Base-by-base conservation (phyloP, 2,329 filamentous ascomycete species). In the Aspergillus sp. region DNA sequence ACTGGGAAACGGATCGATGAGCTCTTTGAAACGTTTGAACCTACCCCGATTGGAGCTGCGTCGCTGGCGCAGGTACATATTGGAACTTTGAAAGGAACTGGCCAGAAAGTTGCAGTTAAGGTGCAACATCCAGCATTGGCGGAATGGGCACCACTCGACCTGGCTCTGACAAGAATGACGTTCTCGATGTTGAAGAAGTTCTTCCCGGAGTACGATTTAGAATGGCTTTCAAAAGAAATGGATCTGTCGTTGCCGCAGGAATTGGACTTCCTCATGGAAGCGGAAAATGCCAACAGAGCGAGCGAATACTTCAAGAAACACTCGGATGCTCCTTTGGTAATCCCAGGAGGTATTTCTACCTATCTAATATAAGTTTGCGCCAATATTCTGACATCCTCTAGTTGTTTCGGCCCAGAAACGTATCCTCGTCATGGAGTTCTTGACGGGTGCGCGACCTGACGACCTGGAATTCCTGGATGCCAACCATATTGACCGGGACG, bases 141-240 rank as follows among this genome's bases (percentile, higher is more conserved):
- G 61, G 89, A 96, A 75, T 99, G 92, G 91, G 89, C 91, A 15
- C 89, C 87, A 24, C 81, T 99, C 11, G 95, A 99, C 73, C 82
- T 98, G 64, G 86, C 88, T 2, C 80, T 99, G 60, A 99, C 95
- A 5, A 81, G 85, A 39, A 96, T 95, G 68, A 96, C 93, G 0
- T 99, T 99, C 74, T 86, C 88, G 11, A 95, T 89, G 0, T 79
- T 99, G 59, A 96, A 96, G 75, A 84, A 85, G 58, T 97, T 93
- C 80, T 99, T 99, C 70, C 96, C 96, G 2, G 93, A 98, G 67
- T 99, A 99, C 74, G 95, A 99, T 73, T 82, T 99, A 27, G 93
- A 96, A 70, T 99, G 95, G 95, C 80, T 99, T 9, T 93, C 91
- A 1, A 86, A 88, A 7, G 95, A 99, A 75, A 96, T 99, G 89